These are phyloP conservation scores for Globisporangium heterothallicum DNA, from an alignment of 352 stramenopile genomes.

Conservation along the genomic window DNA sequence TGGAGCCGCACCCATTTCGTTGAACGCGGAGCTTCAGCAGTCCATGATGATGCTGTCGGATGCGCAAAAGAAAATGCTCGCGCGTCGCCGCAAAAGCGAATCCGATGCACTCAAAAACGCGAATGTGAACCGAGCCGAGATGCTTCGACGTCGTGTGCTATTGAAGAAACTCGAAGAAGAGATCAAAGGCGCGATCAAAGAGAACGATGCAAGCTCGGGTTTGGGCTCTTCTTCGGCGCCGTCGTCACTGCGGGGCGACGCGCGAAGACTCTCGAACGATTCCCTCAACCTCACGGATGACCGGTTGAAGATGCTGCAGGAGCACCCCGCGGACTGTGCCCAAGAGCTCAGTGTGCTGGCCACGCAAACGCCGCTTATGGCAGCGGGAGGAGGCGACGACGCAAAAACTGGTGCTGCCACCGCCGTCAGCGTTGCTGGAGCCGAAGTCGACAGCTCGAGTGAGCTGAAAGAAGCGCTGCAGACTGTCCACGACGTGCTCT, in stretches of 20 bases:
- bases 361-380: background rate
- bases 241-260: slow-evolving; percentile 13
- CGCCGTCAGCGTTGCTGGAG: slow-evolving; percentile 8
- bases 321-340: slow-evolving; percentile 53
- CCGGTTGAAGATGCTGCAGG: slow-evolving; percentile 41
- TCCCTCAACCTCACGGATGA: slow-evolving; percentile 14
- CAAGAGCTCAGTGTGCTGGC: slow-evolving; percentile 50
- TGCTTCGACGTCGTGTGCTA: slow-evolving; percentile 54
- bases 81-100: slow-evolving; percentile 60
- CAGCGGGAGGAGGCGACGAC: slow-evolving; percentile 12
- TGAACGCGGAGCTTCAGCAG: slow-evolving; percentile 11
- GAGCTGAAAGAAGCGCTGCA: slow-evolving; percentile 51
- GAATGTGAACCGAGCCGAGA: slow-evolving; percentile 48
- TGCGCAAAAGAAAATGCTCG: slow-evolving; percentile 24
- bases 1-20: slow-evolving; percentile 7
- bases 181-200: slow-evolving; percentile 64
- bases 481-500: slow-evolving; percentile 65
- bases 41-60: slow-evolving; percentile 5
- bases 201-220: slow-evolving; percentile 14
- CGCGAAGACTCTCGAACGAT: slow-evolving; percentile 38
- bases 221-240: background rate
- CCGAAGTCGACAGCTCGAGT: slow-evolving; percentile 7
- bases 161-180: slow-evolving; percentile 70
- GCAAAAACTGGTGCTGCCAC: slow-evolving; percentile 6
- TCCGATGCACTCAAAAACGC: slow-evolving; percentile 52